These are phyloP conservation scores for Phialocephala sp. DNA, from an alignment of 2,329 filamentous ascomycete species.

Conservation along the genomic window DNA sequence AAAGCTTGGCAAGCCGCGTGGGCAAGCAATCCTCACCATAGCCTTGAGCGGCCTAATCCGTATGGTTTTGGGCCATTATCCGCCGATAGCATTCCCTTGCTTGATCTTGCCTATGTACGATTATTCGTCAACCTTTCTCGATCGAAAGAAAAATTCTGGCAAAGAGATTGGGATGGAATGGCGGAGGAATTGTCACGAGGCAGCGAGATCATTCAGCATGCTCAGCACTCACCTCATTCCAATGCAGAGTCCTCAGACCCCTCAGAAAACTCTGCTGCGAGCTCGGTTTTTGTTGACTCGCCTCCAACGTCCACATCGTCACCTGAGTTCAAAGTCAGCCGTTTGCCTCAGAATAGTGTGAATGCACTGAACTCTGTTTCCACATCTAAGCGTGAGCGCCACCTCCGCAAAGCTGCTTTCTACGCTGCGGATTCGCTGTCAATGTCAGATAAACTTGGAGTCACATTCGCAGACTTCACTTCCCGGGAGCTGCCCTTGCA, in stretches of 20 bases:
- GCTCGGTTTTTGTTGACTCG: constrained; percentile 55
- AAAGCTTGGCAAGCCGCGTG: constrained; percentile 94
- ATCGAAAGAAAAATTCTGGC: constrained; percentile 93
- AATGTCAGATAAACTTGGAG: constrained; percentile 84
- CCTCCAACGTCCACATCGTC: constrained; percentile 58
- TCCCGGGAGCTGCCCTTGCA: constrained; percentile 88
- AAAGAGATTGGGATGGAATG: constrained; percentile 91
- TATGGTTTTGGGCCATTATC: constrained; percentile 82
- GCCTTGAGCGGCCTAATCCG: constrained; percentile 82
- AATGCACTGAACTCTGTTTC: constrained; percentile 45
- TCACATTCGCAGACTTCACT: constrained; percentile 83
- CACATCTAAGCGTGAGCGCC: constrained; percentile 78
- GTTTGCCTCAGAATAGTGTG: constrained; percentile 32
- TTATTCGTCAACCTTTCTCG: constrained; percentile 92
- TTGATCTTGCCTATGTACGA: constrained; percentile 91
- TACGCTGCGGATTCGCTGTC: constrained; percentile 91
- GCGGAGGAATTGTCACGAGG: constrained; percentile 83
- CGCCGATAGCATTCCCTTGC: constrained; percentile 86
- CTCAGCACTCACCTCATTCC: constrained; percentile 62
- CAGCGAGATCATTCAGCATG: constrained; percentile 75
- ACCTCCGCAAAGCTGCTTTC: constrained; percentile 91
- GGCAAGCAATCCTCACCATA: constrained; percentile 85
- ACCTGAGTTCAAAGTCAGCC: constrained; percentile 42
- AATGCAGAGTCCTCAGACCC: constrained; percentile 48
- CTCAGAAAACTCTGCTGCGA: constrained; percentile 54